phyloP scores from a whole-genome alignment of 2,329 filamentous ascomycete species.

The Helicocarpus griseus region DNA sequence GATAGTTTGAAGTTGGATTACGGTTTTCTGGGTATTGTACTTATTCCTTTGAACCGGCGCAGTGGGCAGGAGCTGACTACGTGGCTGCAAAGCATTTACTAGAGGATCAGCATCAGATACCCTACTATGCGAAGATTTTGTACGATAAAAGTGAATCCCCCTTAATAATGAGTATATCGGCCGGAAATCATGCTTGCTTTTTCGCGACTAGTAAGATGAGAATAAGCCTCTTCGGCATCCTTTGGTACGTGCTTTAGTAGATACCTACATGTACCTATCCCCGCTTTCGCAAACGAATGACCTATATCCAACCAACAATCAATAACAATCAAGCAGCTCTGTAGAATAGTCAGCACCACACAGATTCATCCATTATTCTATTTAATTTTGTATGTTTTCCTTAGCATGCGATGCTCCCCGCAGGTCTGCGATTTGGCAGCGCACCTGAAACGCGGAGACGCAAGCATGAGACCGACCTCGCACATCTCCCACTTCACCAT shows the following conservation, averaged over 20 bases:
- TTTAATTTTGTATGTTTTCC: background rate
- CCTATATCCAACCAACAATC: background rate
- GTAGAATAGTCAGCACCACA: background rate
- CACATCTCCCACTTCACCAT: slow-evolving; percentile 13
- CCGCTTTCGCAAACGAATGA: background rate
- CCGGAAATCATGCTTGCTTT: too few relatives aligned
- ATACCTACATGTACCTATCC: too few relatives aligned
- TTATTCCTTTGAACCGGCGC: background rate
- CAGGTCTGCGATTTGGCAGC: background rate
- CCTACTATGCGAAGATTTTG: too few relatives aligned
- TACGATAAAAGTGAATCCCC: too few relatives aligned
- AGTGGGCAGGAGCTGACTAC: too few relatives aligned
- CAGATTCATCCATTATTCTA: background rate
- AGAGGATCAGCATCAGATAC: background rate
- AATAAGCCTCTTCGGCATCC: too few relatives aligned
- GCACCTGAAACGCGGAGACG: slow-evolving; percentile 9
- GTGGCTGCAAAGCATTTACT: background rate
- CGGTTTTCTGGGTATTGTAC: background rate
- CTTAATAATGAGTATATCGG: too few relatives aligned
- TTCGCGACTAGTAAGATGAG: too few relatives aligned
- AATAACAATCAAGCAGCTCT: background rate
- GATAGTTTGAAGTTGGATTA: background rate
- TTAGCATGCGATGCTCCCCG: background rate
- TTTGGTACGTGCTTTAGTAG: too few relatives aligned
- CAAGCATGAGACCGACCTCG: slow-evolving; percentile 11